Base-by-base conservation (phyloP, 169 alveolate species). In the Cryptosporidium muris region DNA sequence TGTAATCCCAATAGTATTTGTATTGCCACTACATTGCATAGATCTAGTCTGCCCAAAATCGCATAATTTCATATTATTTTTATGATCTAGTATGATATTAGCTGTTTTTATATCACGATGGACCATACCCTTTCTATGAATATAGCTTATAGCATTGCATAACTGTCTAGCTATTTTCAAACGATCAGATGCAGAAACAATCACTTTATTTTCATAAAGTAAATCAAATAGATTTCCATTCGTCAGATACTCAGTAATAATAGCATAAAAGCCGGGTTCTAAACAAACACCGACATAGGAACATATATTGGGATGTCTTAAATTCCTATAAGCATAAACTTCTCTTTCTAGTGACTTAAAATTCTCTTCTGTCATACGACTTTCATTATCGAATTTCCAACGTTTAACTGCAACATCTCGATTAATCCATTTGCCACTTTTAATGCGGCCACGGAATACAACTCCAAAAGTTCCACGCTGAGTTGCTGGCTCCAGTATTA, bases 71-170 rank as follows among this genome's bases (percentile, higher is more conserved):
- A 92, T 64, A 47, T 91, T 91, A 81, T 82, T 80, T 88, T 82
- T 89, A 12, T 65, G 67, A 48, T 92, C 93, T 7, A 92, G 80
- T 52, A 92, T 88, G 9, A 92, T 66, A 82, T 92, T 92, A 8
- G 94, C 92, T 12, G 95, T 92, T 65, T 92, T 92, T 11, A 92
- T 88, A 81, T 92, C 95, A 38, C 95, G 53, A 81, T 92, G 95
- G 37, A 92, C 89, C 60, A 92, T 82, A 45, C 82, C 66, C 51
- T 89, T 89, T 49, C 66, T 54, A 60, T 92, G 95, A 65, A 92
- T 65, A 65, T 80, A 91, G 34, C 90, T 65, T 43, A 91, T 90
- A 37, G 91, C 95, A n/a, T 66, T 82, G 47, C 81, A 81, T 38
- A 92, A 90, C 66, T 92, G 94, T 54, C 65, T 80, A 47, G 91